Percentiles rank a stretch among this genome's conserved stretches.
These are phyloP conservation scores for Geosmithia flava DNA, from an alignment of 2,329 filamentous ascomycete genomes.

Conservation along the genomic window DNA sequence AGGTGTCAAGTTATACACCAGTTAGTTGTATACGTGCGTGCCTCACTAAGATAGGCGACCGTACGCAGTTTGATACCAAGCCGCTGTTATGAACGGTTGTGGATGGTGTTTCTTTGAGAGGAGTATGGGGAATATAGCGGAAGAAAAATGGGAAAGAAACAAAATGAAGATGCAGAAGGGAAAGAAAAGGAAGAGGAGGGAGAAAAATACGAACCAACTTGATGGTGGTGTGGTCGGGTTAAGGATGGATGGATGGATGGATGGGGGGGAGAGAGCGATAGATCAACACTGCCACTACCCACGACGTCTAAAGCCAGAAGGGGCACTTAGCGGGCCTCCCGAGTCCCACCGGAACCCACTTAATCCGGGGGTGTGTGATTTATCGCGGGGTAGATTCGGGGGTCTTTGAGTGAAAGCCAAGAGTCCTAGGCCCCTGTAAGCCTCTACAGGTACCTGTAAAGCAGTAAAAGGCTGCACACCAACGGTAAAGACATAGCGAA, in stretches of 20 bases:
- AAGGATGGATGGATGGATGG: too few species aligned
- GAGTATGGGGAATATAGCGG: background rate
- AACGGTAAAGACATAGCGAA: background rate
- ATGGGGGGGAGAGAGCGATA: too few species aligned
- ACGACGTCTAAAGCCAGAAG: background rate
- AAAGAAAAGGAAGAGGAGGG: background rate
- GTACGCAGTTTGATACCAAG: too few species aligned
- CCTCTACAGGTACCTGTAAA: background rate
- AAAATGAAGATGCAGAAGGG: background rate
- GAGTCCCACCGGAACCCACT: background rate
- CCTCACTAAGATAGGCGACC: too few species aligned
- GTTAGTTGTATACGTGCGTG: too few species aligned
- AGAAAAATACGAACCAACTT: background rate
- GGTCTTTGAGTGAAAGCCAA: background rate
- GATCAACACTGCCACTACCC: background rate
- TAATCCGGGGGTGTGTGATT: background rate
- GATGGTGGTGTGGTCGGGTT: background rate
- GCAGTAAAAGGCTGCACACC: background rate
- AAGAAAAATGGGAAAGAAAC: background rate
- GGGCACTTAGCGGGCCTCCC: background rate
- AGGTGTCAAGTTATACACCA: too few species aligned
- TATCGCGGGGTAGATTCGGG: background rate
- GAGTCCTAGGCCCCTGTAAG: background rate
- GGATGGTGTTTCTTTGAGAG: too few species aligned
- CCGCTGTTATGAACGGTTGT: too few species aligned